Evolutionary conservation across 352 stramenopile species (phyloP), one percentile per base, ranked within the genome.

Genomic region (Phytophthora syringae): DNA sequence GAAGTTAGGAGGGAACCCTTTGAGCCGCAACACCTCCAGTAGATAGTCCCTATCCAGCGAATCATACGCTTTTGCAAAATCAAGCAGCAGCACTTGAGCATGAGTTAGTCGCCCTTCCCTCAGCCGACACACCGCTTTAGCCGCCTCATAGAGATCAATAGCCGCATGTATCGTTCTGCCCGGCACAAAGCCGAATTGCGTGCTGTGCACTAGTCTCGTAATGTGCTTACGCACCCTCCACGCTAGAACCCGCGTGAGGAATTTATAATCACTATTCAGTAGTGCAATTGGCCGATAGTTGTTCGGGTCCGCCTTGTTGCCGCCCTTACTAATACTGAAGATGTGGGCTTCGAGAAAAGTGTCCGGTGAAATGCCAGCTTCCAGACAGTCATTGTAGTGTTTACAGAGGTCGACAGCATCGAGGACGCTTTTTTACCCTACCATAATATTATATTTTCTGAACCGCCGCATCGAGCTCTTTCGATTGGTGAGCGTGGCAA

Each of bases 11-110:
- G 37, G 34, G 21, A 58, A 49, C 1, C 51, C 36, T 15, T 58
- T 58, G 2, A 16, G 5, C 24, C 5, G 9, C 2, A 58, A n/a
- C 4, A 58, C 51, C 16, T 45, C 13, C 24, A 32, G 5, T 32
- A 32, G 9, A 32, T n/a, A 32, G 5, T 32, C 27, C 5, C 27
- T 5, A 32, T 32, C 16, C 2, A 40, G 24, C 2, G 51, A 39
- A 21, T 58, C 51, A 22, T 47, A 58, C 2, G 51, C 22, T 20
- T 58, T 58, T 4, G 51, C 51, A 13, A 58, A 58, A 39, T 58
- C 51, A 3, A 58, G 24, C 7, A 48, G n/a, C 10, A 58, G 21
- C 3, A 47, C 51, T 11, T 58, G 36, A 11, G 50, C 50, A 5
- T 57, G 13, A 15, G 30, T n/a, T 3, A 55, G 28, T 25, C 7